These are phyloP conservation scores for Naganishia randhawae DNA, from an alignment of 768 basidiomycete genomes.

Conservation along the genomic window DNA sequence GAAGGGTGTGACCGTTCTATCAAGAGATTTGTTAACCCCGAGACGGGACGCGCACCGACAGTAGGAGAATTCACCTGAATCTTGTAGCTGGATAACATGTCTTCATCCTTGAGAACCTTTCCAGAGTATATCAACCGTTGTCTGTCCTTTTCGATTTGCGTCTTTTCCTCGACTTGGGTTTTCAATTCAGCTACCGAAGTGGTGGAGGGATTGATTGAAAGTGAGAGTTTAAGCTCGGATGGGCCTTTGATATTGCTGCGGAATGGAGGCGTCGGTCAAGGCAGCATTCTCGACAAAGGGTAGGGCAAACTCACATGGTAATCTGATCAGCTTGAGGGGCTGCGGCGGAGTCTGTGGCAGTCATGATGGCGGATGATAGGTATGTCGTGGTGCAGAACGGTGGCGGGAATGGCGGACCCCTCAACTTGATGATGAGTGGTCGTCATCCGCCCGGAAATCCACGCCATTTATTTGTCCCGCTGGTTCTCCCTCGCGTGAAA, in stretches of 20 bases:
- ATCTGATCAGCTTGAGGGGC: slow-evolving; percentile 30
- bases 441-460: background rate
- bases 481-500: background rate
- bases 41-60: background rate
- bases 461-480: slow-evolving; percentile 2
- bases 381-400: background rate
- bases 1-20: slow-evolving; percentile 67
- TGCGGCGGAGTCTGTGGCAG: slow-evolving; percentile 1
- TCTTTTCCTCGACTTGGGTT: slow-evolving; percentile 76
- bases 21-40: background rate
- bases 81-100: slow-evolving; percentile 76
- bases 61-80: slow-evolving; percentile 53
- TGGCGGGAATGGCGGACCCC: background rate
- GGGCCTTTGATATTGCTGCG: slow-evolving; percentile 59
- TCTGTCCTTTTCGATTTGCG: slow-evolving; percentile 77
- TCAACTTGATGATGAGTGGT: no score
- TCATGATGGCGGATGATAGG: background rate
- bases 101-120: slow-evolving; percentile 57
- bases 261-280: background rate
- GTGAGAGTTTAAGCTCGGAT: slow-evolving; percentile 85
- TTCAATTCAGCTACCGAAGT: slow-evolving; percentile 80
- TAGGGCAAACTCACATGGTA: slow-evolving; percentile 35
- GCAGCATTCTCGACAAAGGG: background rate
- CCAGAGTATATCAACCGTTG: slow-evolving; percentile 93
- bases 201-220: slow-evolving; percentile 74